Conservation (phyloP, 2,329 filamentous ascomycete genomes). For the Penicillium verrucosum region DNA sequence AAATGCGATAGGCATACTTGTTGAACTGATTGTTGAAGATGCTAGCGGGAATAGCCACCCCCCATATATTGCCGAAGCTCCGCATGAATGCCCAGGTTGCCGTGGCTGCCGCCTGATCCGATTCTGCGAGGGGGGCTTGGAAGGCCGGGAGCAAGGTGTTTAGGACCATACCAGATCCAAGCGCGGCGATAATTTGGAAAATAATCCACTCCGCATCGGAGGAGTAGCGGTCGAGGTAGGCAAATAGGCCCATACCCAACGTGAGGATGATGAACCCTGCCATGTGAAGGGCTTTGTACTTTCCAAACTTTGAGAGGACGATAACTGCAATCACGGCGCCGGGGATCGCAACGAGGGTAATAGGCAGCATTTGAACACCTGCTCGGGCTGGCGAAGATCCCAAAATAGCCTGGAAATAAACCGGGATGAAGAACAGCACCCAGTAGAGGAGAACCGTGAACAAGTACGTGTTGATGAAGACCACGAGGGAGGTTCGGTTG, state of each 20-base stretch:
- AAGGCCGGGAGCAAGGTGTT: slow-evolving; percentile 23
- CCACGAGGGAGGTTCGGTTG: slow-evolving; percentile 36
- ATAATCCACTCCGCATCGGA: slow-evolving; percentile 38
- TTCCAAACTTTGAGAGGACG: slow-evolving; percentile 23
- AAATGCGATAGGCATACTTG: background rate
- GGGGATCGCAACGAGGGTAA: slow-evolving; percentile 15
- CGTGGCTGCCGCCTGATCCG: slow-evolving; percentile 20
- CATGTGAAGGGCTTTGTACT: slow-evolving; percentile 35
- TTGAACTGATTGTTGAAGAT: background rate
- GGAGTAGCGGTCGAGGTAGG: slow-evolving; percentile 36
- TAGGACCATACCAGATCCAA: slow-evolving; percentile 20
- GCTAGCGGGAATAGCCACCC: background rate
- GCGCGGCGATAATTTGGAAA: slow-evolving; percentile 23
- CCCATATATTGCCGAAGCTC: slow-evolving; percentile 28
- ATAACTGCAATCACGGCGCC: slow-evolving; percentile 25
- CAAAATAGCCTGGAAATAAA: slow-evolving; percentile 45
- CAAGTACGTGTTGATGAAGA: slow-evolving; percentile 39
- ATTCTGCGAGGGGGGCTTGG: slow-evolving; percentile 22
- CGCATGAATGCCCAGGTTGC: slow-evolving; percentile 24
- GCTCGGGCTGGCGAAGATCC: slow-evolving; percentile 28
- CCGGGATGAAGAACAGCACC: slow-evolving; percentile 40
- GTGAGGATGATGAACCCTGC: slow-evolving; percentile 39
- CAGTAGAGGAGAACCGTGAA: slow-evolving; percentile 35
- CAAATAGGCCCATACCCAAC: slow-evolving; percentile 44
- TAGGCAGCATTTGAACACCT: slow-evolving; percentile 23